Evolutionary conservation across 208 protist species (phyloP), one percentile per base, ranked within the genome.

Genomic region (Crithidia thermophila): DNA sequence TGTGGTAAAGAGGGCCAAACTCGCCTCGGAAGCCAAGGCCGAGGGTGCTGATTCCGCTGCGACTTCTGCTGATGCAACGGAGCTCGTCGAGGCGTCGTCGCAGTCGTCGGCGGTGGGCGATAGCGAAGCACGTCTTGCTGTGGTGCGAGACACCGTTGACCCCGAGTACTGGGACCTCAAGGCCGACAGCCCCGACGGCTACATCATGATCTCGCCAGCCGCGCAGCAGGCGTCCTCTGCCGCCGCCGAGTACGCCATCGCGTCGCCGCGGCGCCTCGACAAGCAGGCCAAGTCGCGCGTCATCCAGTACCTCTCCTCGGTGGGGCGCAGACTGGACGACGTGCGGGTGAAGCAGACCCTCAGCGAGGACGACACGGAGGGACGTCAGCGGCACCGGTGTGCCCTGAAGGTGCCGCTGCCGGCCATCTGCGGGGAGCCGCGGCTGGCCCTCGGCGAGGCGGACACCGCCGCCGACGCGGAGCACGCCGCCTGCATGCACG

Each of bases 401-500:
- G 79, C 65, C 0, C 71, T 79, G 30, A 70, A 72, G 58, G 16
- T 97, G 20, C 93, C 93, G 25, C 62, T 95, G 30, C 93, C 93
- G 13, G 33, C 66, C 14, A 57, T 57, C 8, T 94, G 87, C 50
- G 93, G 93, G 3, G 81, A 92, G 59, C 51, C 69, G 13, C 87
- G 90, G 10, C 61, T 94, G 13, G 93, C 88, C 27, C 45, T 94
- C 27, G 93, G 93, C 34, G 86, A 90, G 56, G 87, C 82, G 11
- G 67, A 79, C 16, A 85, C 65, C 39, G 68, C 71, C 16, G 67
- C 70, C 0, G 82, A 94, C 39, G 93, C 93, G 6, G 84, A 89
- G 63, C 57, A 68, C 55, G 78, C 91, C 33, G 93, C 93, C 25
- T 83, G 83, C 39, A 95, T 95, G 93, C 93, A 97, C 62, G 83